Conservation (phyloP, 1,284 basidiomycete genomes). For the Sporisorium iseilematis-ciliati region DNA sequence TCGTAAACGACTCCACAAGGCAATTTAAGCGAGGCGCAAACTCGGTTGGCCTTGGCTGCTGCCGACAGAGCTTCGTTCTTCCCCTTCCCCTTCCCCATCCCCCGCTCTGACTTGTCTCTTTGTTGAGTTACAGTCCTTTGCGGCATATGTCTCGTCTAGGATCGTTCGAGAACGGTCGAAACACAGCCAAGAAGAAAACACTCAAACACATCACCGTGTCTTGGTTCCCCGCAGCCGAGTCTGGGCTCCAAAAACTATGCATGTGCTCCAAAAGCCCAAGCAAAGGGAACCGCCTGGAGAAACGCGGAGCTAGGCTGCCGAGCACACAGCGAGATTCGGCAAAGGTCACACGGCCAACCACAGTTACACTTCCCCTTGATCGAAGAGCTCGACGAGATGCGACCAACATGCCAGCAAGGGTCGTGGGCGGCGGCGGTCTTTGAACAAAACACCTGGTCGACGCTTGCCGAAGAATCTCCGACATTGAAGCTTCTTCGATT, state of each 20-base stretch:
- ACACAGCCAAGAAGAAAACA: no score
- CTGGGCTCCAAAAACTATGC: not conserved
- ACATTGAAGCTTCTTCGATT: no score
- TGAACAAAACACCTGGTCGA: not conserved
- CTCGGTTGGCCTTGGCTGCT: not conserved
- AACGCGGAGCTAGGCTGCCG: not conserved
- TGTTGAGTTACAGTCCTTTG: not conserved
- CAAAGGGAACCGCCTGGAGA: not conserved
- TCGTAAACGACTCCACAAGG: not conserved
- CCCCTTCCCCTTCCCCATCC: not conserved
- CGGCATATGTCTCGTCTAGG: not conserved
- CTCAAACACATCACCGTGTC: not conserved
- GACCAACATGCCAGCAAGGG: not conserved
- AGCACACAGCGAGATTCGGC: not conserved
- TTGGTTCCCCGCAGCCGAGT: not conserved
- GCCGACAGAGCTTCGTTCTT: no score
- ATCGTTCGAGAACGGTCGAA: not conserved
- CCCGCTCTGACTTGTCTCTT: not conserved
- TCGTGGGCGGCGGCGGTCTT: not conserved
- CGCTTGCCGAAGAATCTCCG: conserved; percentile 1
- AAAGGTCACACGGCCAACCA: conserved; percentile 2
- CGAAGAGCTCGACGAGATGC: not conserved
- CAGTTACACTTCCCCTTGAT: not conserved
- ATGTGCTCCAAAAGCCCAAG: not conserved
- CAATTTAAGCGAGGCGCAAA: not conserved